phyloP scores from a whole-genome alignment of 202 grass and related monocot genomes.

The Musa balbisiana region DNA sequence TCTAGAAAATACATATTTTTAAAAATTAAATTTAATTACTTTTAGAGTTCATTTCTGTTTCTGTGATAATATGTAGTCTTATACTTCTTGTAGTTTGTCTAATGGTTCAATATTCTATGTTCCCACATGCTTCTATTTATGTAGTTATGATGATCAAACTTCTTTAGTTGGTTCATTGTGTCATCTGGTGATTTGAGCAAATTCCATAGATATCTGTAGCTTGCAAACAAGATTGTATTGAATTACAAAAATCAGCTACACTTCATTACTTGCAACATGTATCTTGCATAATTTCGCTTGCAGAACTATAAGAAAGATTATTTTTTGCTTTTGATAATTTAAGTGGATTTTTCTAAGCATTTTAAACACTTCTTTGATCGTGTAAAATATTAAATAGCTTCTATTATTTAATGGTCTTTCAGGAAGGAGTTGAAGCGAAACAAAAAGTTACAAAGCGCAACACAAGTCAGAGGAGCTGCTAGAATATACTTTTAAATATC shows the following conservation, averaged over 20 bases:
- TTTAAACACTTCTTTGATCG: neutral
- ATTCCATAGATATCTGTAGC: neutral
- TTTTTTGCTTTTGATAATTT: neutral
- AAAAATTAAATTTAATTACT: too few species aligned
- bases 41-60: too few species aligned
- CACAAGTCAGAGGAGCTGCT: constrained; percentile 66
- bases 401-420: constrained; percentile 10
- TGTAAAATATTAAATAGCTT: neutral
- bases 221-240: neutral
- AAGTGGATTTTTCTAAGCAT: neutral
- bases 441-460: constrained; percentile 57
- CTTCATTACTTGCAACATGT: too few species aligned
- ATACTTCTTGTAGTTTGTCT: too few species aligned
- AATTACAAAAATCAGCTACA: neutral
- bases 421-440: constrained; percentile 53
- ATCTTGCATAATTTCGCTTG: neutral
- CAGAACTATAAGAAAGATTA: neutral
- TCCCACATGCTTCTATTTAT: too few species aligned
- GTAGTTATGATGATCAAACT: too few species aligned
- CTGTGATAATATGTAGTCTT: too few species aligned
- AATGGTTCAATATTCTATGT: too few species aligned
- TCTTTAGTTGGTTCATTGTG: too few species aligned
- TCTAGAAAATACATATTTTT: too few species aligned
- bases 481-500: constrained; percentile 74
- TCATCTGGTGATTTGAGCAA: too few species aligned